Conservation (phyloP, 768 basidiomycete genomes). For the Agaricus subrufescens region DNA sequence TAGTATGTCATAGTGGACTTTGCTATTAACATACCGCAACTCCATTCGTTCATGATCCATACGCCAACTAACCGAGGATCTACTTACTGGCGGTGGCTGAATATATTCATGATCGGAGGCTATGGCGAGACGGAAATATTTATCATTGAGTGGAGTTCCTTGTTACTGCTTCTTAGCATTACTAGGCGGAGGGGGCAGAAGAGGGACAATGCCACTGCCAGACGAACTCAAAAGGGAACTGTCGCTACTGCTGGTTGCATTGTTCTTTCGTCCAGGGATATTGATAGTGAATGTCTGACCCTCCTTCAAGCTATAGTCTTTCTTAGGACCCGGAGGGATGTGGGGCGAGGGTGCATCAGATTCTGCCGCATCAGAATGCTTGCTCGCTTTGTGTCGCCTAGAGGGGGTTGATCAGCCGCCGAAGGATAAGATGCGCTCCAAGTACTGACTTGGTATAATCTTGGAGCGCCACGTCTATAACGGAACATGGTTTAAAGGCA, state of each 20-base stretch:
- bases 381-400: conserved; percentile 61
- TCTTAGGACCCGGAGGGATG: conserved; percentile 75
- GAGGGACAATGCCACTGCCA: conserved; percentile 46
- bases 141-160: background rate
- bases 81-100: background rate
- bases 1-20: background rate
- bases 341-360: conserved; percentile 55
- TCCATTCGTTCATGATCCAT: background rate
- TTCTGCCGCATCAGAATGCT: conserved; percentile 45
- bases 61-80: background rate
- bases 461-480: conserved; percentile 74
- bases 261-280: conserved; percentile 74
- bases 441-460: conserved; percentile 72
- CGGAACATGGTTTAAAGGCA: background rate
- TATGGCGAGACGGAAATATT: too few relatives aligned
- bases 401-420: conserved; percentile 3
- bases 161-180: conserved; percentile 41
- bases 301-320: conserved; percentile 91
- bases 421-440: background rate
- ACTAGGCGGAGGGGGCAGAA: conserved; percentile 83
- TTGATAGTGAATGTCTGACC: conserved; percentile 92
- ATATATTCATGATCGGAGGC: too few relatives aligned
- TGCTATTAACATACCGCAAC: too few relatives aligned
- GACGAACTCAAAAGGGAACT: conserved; percentile 18
- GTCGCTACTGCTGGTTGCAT: conserved; percentile 31